Base-by-base conservation (phyloP, 805 yeast species). In the Millerozyma miso region DNA sequence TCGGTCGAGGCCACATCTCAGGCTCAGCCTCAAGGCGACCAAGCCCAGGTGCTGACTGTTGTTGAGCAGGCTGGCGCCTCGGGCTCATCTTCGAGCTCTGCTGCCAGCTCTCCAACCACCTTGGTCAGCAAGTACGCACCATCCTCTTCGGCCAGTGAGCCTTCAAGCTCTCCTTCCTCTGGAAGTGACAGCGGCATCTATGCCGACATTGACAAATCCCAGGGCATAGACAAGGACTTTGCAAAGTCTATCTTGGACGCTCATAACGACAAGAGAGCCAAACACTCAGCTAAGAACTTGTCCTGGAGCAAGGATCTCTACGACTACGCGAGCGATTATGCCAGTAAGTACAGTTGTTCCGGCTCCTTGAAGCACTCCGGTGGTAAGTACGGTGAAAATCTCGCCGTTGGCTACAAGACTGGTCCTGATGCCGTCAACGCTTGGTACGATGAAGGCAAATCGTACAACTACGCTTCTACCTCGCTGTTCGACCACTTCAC, bases 401-500 rank as follows among this genome's bases (percentile, higher is more conserved):
- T 65, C 55, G 65, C 70, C 42, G 54, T 57, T 35, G 77, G 77
- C 31, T 55, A 59, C 50, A 20, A 42, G 15, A 44, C 50, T 37
- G 62, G 68, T 19, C 51, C 54, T 10, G 38, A 59, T 16, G 72
- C 72, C 6, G 54, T 67, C 4, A 46, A 53, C 12, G 72, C 71
- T 15, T 69, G 75, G 75, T 68, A 69, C 54, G 58, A 47, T 35
- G 74, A 68, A 54, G 70, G 69, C 40, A 43, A 52, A 4, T 51
- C 51, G 36, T 64, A 59, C 46, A 53, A 58, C 38, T 61, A 52
- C 51, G 29, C 52, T 42, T 52, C 65, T 38, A 71, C 74, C 37
- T 53, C 63, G 37, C 59, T 65, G 42, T 70, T 65, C 43, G 63
- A 68, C 51, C 96, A 88, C 63, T 88, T 85, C 65, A 85, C 95